Base-by-base conservation (phyloP, 495 filamentous ascomycete genomes). In the Aspergillus egyptiacus region DNA sequence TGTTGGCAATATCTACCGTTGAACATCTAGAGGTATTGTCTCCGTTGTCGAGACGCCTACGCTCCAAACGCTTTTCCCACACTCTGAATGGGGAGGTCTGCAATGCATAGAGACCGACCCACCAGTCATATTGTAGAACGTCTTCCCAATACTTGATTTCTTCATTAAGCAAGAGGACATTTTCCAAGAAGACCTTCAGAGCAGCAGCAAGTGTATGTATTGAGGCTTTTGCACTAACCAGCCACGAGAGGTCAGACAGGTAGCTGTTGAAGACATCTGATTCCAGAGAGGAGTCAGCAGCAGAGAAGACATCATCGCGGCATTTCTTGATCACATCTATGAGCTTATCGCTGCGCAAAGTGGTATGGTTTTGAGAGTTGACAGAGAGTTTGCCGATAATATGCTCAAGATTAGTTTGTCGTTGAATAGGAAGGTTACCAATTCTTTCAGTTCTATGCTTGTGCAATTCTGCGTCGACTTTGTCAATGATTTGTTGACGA, bases 71-170 rank as follows among this genome's bases (percentile, higher is more conserved):
- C 11, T 9, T 50, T 18, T 65, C 61, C 78, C 82, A 90, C 18
- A 93, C 57, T 22, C 84, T 75, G 7, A 79, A 55, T 0, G 93
- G 93, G 1, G 82, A 85, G 2, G 83, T 94, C 60, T 98, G 93
- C 6, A 93, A 63, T 0, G 84, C 80, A 61, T 95, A 95, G 1
- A 95, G 52, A 17, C 79, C 81, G 43, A 82, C 86, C 54, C 81
- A 82, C 46, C 78, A 72, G 30, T 83, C 78, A 10, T 87, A 91
- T 1, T 78, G 76, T 33, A 93, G 65, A 1, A 95, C 75, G 46
- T 89, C 81, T 50, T 95, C 86, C 93, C 93, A 98, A 60, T 97
- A 97, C 68, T 80, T 85, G 30, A 94, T 84, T 58, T 96, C 88
- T 33, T 93, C 82, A 45, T 79, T 82, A 7, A 98, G 57, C 0